Percentiles rank a stretch among this genome's conserved stretches.
These are phyloP conservation scores for Scenedesmus sp. DNA, from an alignment of 163 green algal genomes.

Conservation along the genomic window DNA sequence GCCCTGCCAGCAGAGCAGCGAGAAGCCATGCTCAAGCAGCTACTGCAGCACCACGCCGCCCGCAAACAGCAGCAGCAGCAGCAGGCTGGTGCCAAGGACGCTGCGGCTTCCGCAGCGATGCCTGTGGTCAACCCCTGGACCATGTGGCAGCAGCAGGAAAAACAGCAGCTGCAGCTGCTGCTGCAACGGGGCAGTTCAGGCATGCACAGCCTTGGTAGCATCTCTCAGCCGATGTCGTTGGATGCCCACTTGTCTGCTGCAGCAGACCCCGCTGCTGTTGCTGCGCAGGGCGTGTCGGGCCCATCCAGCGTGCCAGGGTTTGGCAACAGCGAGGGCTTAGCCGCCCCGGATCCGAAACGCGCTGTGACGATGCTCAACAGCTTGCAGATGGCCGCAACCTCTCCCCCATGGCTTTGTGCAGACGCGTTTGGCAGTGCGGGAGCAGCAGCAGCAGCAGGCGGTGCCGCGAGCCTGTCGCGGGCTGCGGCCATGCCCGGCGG, in stretches of 20 bases:
- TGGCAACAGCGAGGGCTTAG: no score
- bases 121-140: background rate
- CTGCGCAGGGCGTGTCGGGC: background rate
- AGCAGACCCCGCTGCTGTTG: background rate
- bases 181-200: background rate
- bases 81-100: background rate
- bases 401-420: background rate
- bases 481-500: background rate
- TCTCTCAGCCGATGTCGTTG: background rate
- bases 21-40: constrained; percentile 24
- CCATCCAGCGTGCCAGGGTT: no score
- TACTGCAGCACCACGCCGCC: constrained; percentile 38
- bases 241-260: background rate
- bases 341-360: no score
- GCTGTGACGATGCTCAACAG: background rate
- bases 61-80: constrained; percentile 5
- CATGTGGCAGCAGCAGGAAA: background rate
- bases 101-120: constrained; percentile 14
- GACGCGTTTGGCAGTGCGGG: background rate
- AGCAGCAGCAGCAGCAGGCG: background rate
- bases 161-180: background rate
- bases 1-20: constrained; percentile 5
- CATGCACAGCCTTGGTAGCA: background rate
- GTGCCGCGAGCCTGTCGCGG: background rate
- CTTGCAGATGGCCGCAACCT: background rate